phyloP scores from a whole-genome alignment of 106 monocot species.

The Dendrobium huoshanense region DNA sequence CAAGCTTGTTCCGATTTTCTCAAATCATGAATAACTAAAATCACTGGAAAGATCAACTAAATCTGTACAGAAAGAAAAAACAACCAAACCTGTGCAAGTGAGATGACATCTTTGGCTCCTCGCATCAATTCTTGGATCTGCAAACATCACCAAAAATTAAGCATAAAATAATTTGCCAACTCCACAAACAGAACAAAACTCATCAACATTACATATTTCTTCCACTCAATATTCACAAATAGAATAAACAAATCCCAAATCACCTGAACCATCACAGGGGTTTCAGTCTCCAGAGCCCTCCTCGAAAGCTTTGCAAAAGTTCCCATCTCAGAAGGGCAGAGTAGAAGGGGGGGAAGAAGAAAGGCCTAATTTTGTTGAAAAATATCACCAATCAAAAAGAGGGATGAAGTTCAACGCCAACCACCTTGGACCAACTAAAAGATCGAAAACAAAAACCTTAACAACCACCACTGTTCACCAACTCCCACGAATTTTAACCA shows the following conservation, averaged over 20 bases:
- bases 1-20: too few species aligned
- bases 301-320: constrained; percentile 37
- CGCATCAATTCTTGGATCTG: constrained; percentile 85
- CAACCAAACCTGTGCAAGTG: constrained; percentile 76
- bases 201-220: not conserved
- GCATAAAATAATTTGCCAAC: not conserved
- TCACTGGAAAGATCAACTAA: not conserved
- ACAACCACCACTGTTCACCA: not conserved
- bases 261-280: constrained; percentile 92
- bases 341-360: not conserved
- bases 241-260: constrained; percentile 4
- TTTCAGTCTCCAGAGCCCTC: constrained; percentile 52
- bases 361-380: not conserved
- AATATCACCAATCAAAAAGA: not conserved
- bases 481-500: not conserved
- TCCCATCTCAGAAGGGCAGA: constrained; percentile 28
- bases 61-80: not conserved
- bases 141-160: constrained; percentile 2
- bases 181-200: not conserved
- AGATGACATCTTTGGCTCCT: constrained; percentile 53
- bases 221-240: not conserved
- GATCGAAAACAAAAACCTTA: not conserved
- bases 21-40: not conserved
- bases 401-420: not conserved
- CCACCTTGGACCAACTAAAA: not conserved